phyloP scores from a whole-genome alignment of 192 early-diverging fungal genomes.

The Backusella tuberculispora region DNA sequence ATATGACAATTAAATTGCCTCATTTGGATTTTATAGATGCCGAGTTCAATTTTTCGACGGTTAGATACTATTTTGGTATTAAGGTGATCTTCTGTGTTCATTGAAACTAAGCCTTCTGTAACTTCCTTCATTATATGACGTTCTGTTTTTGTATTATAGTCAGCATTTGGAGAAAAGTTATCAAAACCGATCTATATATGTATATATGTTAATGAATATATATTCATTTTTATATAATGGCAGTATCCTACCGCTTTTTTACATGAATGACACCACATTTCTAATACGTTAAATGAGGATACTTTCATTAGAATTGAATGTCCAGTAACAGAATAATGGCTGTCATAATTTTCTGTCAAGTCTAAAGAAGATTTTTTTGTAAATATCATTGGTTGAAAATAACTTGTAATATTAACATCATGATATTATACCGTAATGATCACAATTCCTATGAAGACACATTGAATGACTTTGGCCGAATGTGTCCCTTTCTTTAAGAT shows the following conservation, averaged over 20 bases:
- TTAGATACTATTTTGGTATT: neutral
- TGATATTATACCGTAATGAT: neutral
- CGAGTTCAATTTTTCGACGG: conserved; percentile 2
- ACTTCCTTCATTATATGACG: neutral
- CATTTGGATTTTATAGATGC: conserved; percentile 2
- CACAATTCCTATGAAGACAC: neutral
- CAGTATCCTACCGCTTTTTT: neutral
- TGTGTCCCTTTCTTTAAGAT: neutral
- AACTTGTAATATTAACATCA: too few species aligned
- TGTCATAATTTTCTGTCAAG: neutral
- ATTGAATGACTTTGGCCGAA: neutral
- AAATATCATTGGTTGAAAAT: too few species aligned
- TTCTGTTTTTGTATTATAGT: conserved; percentile 1
- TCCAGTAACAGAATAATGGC: neutral
- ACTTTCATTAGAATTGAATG: neutral
- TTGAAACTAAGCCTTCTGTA: neutral
- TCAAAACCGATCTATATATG: neutral
- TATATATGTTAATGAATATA: neutral
- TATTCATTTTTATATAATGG: neutral
- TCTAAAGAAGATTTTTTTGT: neutral
- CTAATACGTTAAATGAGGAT: neutral
- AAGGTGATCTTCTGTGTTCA: neutral
- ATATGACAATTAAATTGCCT: neutral
- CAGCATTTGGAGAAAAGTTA: neutral
- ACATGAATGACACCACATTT: neutral